Conservation (phyloP, 441 rosid genomes). For the Melianthus villosus region DNA sequence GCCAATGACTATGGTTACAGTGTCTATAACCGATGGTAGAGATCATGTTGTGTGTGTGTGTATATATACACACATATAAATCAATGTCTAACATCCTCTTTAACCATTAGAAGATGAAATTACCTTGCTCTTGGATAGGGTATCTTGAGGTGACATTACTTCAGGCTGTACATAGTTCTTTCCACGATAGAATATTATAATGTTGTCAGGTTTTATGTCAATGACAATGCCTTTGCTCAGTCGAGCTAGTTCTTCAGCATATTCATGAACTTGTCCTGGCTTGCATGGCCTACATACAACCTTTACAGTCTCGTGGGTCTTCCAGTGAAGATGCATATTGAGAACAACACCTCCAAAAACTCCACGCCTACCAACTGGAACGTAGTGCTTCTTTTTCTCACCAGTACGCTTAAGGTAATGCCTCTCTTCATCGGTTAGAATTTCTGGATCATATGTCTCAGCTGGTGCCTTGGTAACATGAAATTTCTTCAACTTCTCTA, state of each 20-base stretch:
- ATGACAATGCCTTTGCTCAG: slow-evolving; percentile 81
- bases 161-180: slow-evolving; percentile 81
- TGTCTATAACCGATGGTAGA: too few species aligned
- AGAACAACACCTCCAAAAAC: slow-evolving; percentile 77
- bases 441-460: too few species aligned
- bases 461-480: too few species aligned
- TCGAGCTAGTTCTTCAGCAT: slow-evolving; percentile 63
- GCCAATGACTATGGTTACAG: too few species aligned
- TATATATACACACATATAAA: too few species aligned
- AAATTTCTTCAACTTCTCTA: too few species aligned
- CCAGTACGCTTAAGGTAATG: too few species aligned
- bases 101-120: too few species aligned
- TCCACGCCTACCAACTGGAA: slow-evolving; percentile 65
- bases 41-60: too few species aligned
- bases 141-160: slow-evolving; percentile 80
- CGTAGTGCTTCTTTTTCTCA: too few species aligned
- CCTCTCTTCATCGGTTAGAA: too few species aligned
- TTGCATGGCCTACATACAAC: slow-evolving; percentile 70
- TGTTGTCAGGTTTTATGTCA: slow-evolving; percentile 53
- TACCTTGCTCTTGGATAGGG: slow-evolving; percentile 74
- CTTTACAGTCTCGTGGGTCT: slow-evolving; percentile 79
- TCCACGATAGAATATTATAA: slow-evolving; percentile 71
- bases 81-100: too few species aligned
- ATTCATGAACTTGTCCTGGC: slow-evolving; percentile 59
- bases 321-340: slow-evolving; percentile 90